Evolutionary conservation across 1,284 basidiomycete genomes (phyloP), one percentile per base, ranked within the genome.

Genomic region (Leccinum pachyderme): DNA sequence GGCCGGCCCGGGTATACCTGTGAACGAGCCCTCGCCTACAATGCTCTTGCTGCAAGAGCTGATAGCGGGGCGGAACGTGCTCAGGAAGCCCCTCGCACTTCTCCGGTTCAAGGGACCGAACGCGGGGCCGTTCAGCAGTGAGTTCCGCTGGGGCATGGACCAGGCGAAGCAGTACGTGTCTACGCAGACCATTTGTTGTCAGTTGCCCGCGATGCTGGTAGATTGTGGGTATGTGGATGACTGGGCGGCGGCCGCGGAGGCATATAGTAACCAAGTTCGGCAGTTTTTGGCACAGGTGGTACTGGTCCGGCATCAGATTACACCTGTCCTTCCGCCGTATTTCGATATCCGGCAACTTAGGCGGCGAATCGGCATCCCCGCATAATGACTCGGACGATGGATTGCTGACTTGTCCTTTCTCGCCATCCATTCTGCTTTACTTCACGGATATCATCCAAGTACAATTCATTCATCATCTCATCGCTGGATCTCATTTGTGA

Each of bases 31-130:
- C 22, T 72, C 71, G 15, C 49, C 62, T 22, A 68, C 59, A 50
- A 72, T 72, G 69, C 53, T 45, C 31, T 57, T 69, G 37, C 35
- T 72, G 35, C 69, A 72, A 22, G 66, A 72, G 18, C 53, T 69
- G 24, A 46, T 70, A 29, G 47, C 68, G 1, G 58, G 56, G 39
- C 39, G 67, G 8, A 66, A 57, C 46, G 25, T 35, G 18, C 59
- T 69, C 45, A 57, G 58, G 5, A 63, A 47, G n/a, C 57, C 70
- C 18, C 41, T 72, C 45, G 18, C 41, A 18, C 53, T 67, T 5
- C 54, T 72, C 9, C 56, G 58, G 9, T 70, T 69, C 56, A 70
- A 72, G n/a, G 67, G 67, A 0, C 66, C 69, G 9, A 72, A 72
- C 44, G 68, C 70, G 37, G 58, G 27, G 2, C 28, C 59, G 5